Percentiles rank a stretch among this genome's conserved stretches.
Conservation (phyloP, 2,329 filamentous ascomycete species). For the Emericellopsis atlantica region DNA sequence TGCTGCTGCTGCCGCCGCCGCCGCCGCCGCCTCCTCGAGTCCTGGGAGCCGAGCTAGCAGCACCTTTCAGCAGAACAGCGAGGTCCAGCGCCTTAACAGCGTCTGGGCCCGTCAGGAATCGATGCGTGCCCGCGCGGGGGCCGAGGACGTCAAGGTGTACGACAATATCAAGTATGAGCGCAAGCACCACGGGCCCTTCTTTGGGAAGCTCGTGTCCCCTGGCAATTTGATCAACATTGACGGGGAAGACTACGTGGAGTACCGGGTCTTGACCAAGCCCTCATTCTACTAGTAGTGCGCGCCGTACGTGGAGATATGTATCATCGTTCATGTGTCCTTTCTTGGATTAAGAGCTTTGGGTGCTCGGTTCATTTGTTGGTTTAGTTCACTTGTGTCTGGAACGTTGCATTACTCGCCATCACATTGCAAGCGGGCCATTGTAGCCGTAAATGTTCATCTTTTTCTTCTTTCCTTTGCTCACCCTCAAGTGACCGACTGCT, state of each 20-base stretch:
- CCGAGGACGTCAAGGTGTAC: constrained; percentile 43
- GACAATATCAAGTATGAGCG: constrained; percentile 50
- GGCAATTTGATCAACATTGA: constrained; percentile 51
- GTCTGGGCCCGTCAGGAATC: constrained; percentile 43
- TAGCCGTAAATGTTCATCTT: too few relatives aligned
- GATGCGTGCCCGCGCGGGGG: constrained; percentile 25
- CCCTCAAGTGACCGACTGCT: neutral
- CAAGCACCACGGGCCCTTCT: constrained; percentile 46
- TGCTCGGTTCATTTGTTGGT: too few relatives aligned
- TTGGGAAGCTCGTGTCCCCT: constrained; percentile 50
- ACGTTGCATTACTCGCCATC: too few relatives aligned
- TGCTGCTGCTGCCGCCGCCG: constrained; percentile 9
- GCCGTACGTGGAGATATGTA: neutral
- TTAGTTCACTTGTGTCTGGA: too few relatives aligned
- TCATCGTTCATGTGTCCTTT: neutral
- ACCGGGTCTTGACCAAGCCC: constrained; percentile 51
- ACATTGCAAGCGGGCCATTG: too few relatives aligned
- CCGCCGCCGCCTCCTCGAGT: constrained; percentile 7
- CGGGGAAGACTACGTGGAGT: constrained; percentile 55
- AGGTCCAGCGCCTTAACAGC: constrained; percentile 39
- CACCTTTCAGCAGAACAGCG: constrained; percentile 29
- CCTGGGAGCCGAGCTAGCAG: constrained; percentile 11
- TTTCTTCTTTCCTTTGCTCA: neutral
- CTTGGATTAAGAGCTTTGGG: too few relatives aligned
- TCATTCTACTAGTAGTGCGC: constrained; percentile 36